Conservation (phyloP, 371 early-diverging fungal species). For the Nematocida ausubeli region DNA sequence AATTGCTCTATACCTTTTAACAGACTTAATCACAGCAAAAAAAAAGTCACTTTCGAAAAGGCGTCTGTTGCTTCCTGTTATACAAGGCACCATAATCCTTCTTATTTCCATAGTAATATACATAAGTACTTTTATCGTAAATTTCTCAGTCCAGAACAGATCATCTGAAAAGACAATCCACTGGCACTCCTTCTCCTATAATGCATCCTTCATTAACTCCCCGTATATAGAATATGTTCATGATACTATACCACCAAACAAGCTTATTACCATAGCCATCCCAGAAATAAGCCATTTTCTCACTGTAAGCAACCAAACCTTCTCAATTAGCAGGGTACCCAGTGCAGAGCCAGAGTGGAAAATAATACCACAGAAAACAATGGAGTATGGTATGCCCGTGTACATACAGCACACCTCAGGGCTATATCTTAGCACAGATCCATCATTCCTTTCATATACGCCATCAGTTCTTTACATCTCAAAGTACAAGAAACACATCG, state of each 20-base stretch:
- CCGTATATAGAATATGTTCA: not conserved
- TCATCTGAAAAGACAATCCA: not conserved
- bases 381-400: conserved; percentile 1
- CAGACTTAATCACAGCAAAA: not conserved
- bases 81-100: conserved; percentile 15
- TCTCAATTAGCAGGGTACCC: not conserved
- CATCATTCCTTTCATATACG: not conserved
- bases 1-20: conserved; percentile 19
- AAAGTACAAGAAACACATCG: not conserved
- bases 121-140: conserved; percentile 5
- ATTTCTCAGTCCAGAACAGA: conserved; percentile 27
- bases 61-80: not conserved
- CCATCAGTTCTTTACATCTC: not conserved
- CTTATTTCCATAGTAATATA: not conserved
- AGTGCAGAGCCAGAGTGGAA: not conserved
- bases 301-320: not conserved
- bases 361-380: not conserved
- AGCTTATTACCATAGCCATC: not conserved
- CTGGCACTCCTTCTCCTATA: conserved; percentile 15
- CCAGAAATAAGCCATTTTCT: not conserved
- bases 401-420: conserved; percentile 2
- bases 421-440: not conserved
- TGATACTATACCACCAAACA: not conserved
- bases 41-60: not conserved
- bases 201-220: not conserved